Evolutionary conservation across 768 basidiomycete species (phyloP).

Genomic region (Rickenella mellea): DNA sequence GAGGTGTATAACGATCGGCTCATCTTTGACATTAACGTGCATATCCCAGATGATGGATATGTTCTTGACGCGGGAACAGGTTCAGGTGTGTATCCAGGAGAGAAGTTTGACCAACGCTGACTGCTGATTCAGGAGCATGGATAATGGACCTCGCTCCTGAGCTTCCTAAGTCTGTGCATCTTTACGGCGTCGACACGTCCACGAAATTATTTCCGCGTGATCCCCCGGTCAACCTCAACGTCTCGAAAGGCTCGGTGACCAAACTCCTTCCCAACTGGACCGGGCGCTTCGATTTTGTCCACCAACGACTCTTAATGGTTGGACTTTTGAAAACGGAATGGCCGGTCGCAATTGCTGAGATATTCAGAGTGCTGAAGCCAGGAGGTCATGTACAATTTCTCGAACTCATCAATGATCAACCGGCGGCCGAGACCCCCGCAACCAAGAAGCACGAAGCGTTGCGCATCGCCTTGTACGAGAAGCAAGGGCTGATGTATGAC

Average conservation of each 20-base stretch:
- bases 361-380: slow-evolving; percentile 21
- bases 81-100: not conserved
- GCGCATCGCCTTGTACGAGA: too few species aligned
- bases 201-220: slow-evolving; percentile 8
- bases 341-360: slow-evolving; percentile 15
- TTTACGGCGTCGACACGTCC: slow-evolving; percentile 10
- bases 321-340: slow-evolving; percentile 21
- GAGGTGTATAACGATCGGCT: not conserved
- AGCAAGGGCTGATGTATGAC: not conserved
- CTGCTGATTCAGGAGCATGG: slow-evolving; percentile 7
- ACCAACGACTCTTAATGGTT: slow-evolving; percentile 22
- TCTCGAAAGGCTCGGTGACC: slow-evolving; percentile 13
- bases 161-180: slow-evolving; percentile 3
- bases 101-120: not conserved
- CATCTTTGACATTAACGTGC: not conserved
- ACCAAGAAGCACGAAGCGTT: too few species aligned
- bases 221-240: slow-evolving; percentile 6
- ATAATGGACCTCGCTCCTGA: slow-evolving; percentile 8
- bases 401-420: too few species aligned
- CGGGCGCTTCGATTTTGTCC: slow-evolving; percentile 19
- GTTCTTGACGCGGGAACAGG: not conserved
- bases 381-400: slow-evolving; percentile 24
- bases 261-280: slow-evolving; percentile 21
- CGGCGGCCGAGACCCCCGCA: too few species aligned
- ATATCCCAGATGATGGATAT: not conserved